A percentile compares a stretch with the other conserved stretches of the same genome.
These are phyloP conservation scores for Handroanthus guayacan DNA, from an alignment of 257 asterid genomes.

Conservation along the genomic window DNA sequence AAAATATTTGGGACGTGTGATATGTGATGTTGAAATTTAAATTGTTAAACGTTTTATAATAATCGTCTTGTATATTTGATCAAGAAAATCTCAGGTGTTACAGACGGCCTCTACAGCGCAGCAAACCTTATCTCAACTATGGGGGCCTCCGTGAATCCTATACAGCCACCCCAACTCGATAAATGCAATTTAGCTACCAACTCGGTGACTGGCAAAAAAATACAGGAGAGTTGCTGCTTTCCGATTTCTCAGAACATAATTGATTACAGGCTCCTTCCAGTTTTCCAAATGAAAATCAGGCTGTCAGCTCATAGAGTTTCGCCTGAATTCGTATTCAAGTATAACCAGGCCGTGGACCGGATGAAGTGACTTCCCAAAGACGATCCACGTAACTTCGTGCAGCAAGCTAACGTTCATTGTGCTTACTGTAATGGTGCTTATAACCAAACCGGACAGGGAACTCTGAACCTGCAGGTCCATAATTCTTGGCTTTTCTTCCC, in stretches of 20 bases:
- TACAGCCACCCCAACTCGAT: neutral
- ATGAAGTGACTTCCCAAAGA: neutral
- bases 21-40: no score
- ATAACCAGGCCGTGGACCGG: neutral
- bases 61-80: no score
- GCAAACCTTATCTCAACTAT: neutral
- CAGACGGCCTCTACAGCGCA: neutral
- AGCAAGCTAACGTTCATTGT: conserved; percentile 25
- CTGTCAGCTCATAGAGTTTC: neutral
- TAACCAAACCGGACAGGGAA: neutral
- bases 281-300: neutral
- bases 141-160: neutral
- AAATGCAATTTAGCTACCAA: neutral
- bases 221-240: neutral
- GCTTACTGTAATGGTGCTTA: conserved; percentile 28
- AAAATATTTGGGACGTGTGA: no score
- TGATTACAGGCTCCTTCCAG: neutral
- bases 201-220: neutral
- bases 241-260: neutral
- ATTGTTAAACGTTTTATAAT: no score
- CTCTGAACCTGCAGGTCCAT: conserved; percentile 13
- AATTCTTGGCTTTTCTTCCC: conserved; percentile 31
- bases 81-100: no score
- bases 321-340: neutral
- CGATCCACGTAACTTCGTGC: conserved; percentile 26